A percentile compares a stretch with the other conserved stretches of the same genome.
phyloP scores from a whole-genome alignment of 129 eudicot genomes.

The Flaveria robusta region DNA sequence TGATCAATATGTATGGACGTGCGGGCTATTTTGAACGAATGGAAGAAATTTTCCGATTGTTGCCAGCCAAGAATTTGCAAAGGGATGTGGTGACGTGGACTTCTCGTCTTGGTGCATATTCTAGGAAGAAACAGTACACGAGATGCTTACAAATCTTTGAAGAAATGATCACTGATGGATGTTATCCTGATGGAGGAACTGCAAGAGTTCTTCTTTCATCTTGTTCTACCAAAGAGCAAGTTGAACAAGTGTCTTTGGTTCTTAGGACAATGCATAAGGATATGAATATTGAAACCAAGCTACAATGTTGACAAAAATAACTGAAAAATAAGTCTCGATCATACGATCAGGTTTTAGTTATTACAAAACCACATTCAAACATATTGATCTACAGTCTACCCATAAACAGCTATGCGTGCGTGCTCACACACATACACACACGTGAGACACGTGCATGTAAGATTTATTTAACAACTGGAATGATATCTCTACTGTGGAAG shows the following conservation, averaged over 20 bases:
- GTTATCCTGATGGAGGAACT: slow-evolving; percentile 95
- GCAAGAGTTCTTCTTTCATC: slow-evolving; percentile 81
- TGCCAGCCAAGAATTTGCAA: slow-evolving; percentile 53
- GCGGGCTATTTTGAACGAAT: slow-evolving; percentile 76
- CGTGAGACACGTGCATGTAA: background rate
- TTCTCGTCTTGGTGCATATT: slow-evolving; percentile 82
- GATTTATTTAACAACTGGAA: background rate
- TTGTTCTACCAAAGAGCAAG: slow-evolving; percentile 79
- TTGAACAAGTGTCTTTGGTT: slow-evolving; percentile 68
- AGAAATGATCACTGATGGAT: slow-evolving; percentile 79
- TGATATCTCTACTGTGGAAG: slow-evolving; percentile 42
- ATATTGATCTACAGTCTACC: slow-evolving; percentile 3
- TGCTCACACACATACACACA: background rate
- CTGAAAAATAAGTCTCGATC: slow-evolving; percentile 6
- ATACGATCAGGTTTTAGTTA: background rate
- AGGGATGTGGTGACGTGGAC: slow-evolving; percentile 88
- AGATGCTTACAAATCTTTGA: slow-evolving; percentile 75
- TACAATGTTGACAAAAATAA: background rate
- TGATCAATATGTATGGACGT: slow-evolving; percentile 80
- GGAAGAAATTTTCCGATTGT: slow-evolving; percentile 63
- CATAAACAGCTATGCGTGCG: background rate
- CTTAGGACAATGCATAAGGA: slow-evolving; percentile 82
- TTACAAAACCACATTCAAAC: background rate
- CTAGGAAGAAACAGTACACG: slow-evolving; percentile 73
- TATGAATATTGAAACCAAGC: slow-evolving; percentile 32